phyloP scores from a whole-genome alignment of 1,284 basidiomycete species.

The Ceratobasidium sp. region DNA sequence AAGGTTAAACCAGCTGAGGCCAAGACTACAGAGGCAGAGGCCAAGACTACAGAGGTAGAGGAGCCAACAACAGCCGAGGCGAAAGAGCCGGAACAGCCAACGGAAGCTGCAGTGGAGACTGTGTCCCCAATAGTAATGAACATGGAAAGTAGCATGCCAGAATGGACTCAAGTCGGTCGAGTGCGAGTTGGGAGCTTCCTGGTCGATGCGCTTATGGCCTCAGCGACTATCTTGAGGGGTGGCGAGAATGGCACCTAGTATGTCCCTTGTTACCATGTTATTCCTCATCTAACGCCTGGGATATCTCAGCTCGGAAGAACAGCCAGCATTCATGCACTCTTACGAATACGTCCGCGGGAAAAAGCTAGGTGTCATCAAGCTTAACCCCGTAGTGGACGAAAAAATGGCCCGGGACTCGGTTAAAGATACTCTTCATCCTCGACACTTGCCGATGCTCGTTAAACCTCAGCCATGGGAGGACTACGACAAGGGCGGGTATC shows the following conservation, averaged over 20 bases:
- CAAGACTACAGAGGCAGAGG: not conserved
- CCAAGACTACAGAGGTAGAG: not conserved
- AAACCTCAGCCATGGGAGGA: conserved; percentile 87
- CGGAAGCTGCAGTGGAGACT: conserved; percentile 50
- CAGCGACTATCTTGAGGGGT: conserved; percentile 76
- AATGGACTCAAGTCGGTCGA: conserved; percentile 80
- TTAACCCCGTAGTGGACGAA: conserved; percentile 82
- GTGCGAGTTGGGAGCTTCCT: conserved; percentile 83
- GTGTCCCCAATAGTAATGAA: no score
- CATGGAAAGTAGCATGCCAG: conserved; percentile 58
- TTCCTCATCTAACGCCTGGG: not conserved
- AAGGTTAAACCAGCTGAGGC: not conserved
- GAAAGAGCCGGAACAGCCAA: not conserved
- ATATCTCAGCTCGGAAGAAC: conserved; percentile 68
- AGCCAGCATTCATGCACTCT: conserved; percentile 89
- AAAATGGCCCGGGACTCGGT: conserved; percentile 80
- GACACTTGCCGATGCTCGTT: conserved; percentile 94
- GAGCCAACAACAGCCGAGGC: not conserved
- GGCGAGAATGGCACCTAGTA: conserved; percentile 50
- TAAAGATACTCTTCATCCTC: conserved; percentile 82
- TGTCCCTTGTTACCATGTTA: not conserved
- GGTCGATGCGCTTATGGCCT: conserved; percentile 82
- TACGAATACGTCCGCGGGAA: conserved; percentile 94
- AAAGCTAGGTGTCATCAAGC: conserved; percentile 87
- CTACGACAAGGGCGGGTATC: conserved; percentile 82